A percentile compares a stretch with the other conserved stretches of the same genome.
phyloP scores from a whole-genome alignment of 129 eudicot species.

The Calendula officinalis region DNA sequence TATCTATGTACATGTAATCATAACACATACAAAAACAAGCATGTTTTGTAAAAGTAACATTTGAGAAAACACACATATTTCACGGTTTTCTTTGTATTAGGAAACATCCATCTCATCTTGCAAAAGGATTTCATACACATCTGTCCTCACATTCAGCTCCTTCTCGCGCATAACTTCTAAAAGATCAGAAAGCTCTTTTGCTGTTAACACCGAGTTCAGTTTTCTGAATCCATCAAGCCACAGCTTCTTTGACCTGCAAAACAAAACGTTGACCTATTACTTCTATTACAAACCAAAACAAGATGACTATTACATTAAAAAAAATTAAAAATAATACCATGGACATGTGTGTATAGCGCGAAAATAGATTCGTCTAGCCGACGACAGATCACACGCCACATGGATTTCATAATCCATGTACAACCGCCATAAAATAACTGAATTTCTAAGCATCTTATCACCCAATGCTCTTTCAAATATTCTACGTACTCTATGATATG shows the following conservation, averaged over 20 bases:
- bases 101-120: constrained; percentile 63
- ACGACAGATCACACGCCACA: constrained; percentile 48
- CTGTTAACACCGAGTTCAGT: constrained; percentile 49
- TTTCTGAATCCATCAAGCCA: constrained; percentile 93
- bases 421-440: constrained; percentile 80
- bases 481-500: constrained; percentile 73
- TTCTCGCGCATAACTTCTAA: constrained; percentile 97
- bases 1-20: too few species aligned
- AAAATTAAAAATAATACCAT: constrained; percentile 42
- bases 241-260: constrained; percentile 75
- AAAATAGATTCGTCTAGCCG: constrained; percentile 74
- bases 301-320: not conserved
- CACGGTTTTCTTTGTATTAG: too few species aligned
- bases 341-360: constrained; percentile 99
- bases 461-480: constrained; percentile 80
- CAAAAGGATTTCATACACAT: constrained; percentile 83
- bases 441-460: constrained; percentile 46
- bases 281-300: not conserved
- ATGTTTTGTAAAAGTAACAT: too few species aligned
- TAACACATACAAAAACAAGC: too few species aligned
- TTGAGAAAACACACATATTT: too few species aligned
- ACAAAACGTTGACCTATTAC: not conserved
- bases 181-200: constrained; percentile 88
- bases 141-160: constrained; percentile 87
- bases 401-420: constrained; percentile 67